Evolutionary conservation across 2,329 filamentous ascomycete genomes (phyloP).

Genomic region (Penicillium concentricum): DNA sequence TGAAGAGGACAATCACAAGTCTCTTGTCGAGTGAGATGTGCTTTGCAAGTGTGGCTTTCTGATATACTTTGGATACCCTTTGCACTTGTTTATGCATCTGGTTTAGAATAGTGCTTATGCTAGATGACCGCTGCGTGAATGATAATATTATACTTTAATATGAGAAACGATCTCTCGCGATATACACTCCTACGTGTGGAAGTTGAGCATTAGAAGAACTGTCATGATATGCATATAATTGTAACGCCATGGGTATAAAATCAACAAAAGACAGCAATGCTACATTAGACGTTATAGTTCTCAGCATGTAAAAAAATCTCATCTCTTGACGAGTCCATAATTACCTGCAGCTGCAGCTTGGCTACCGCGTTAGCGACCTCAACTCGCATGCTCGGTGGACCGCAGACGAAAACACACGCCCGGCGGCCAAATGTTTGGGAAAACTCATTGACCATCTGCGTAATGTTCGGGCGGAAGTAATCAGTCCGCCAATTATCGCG

Average conservation of each 20-base stretch:
- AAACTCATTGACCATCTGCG: slow-evolving; percentile 81
- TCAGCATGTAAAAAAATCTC: slow-evolving; percentile 94
- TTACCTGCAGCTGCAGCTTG: slow-evolving; percentile 75
- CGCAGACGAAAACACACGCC: slow-evolving; percentile 90
- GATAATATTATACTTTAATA: neutral
- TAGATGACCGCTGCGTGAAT: neutral
- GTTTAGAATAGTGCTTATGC: neutral
- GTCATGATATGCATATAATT: neutral
- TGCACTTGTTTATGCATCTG: neutral
- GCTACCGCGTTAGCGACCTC: slow-evolving; percentile 87
- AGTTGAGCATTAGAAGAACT: neutral
- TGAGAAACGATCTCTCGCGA: neutral
- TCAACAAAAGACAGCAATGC: slow-evolving; percentile 4
- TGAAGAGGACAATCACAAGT: slow-evolving; percentile 23
- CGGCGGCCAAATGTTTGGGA: slow-evolving; percentile 76
- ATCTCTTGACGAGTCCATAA: slow-evolving; percentile 73
- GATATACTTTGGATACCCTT: slow-evolving; percentile 15
- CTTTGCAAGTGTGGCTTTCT: slow-evolving; percentile 5
- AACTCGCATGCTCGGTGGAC: slow-evolving; percentile 80
- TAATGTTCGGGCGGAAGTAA: slow-evolving; percentile 85
- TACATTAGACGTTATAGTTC: slow-evolving; percentile 77
- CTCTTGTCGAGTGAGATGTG: slow-evolving; percentile 16
- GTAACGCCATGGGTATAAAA: slow-evolving; percentile 18
- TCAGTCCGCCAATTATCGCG: slow-evolving; percentile 84
- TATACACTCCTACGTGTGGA: neutral